Evolutionary conservation across 768 basidiomycete genomes (phyloP), one percentile per base, ranked within the genome.

Genomic region (Boletellus sp.): DNA sequence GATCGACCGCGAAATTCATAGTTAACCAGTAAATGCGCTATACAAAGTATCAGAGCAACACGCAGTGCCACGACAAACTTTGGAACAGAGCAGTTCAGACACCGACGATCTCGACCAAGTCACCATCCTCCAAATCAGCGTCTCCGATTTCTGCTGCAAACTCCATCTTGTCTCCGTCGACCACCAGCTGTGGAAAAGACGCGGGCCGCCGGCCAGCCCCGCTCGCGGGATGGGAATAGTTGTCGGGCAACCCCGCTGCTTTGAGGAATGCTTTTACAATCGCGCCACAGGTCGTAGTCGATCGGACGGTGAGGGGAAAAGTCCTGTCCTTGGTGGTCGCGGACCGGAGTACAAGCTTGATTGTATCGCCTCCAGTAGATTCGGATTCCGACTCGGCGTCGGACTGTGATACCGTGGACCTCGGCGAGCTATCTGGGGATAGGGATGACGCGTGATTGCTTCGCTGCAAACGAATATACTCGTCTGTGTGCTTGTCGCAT

Each of bases 241-340:
- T 72, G 41, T 78, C 76, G 26, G 76, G 73, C 47, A 90, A 61
- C 1, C 78, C 83, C 5, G 81, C 79, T 58, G 79, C 81, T 64
- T 79, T 87, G 60, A 92, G 70, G 65, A 85, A 92, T 0, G 84
- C 86, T 57, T 78, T 79, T 44, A 91, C 78, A 47, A 92, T 86
- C 0, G 84, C 80, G 13, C 82, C 83, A 48, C 88, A 90, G 47
- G 78, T 89, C 17, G 89, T 88, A 17, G 84, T 85, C 7, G 80
- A 77, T 7, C 87, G 83, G 6, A 90, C 89, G 3, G 76, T 84
- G 28, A 92, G 72, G 1, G 76, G 74, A 41, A 90, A 74, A 34
- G 79, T 76, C 49, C 78, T 82, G 16, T 70, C 65, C 31, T 69
- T 71, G 11, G 73, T 75, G 17, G 66, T 51, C 10, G 69, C 68